Evolutionary conservation across 768 basidiomycete genomes (phyloP), one percentile per base, ranked within the genome.

Genomic region (Hypholoma fasciculare): DNA sequence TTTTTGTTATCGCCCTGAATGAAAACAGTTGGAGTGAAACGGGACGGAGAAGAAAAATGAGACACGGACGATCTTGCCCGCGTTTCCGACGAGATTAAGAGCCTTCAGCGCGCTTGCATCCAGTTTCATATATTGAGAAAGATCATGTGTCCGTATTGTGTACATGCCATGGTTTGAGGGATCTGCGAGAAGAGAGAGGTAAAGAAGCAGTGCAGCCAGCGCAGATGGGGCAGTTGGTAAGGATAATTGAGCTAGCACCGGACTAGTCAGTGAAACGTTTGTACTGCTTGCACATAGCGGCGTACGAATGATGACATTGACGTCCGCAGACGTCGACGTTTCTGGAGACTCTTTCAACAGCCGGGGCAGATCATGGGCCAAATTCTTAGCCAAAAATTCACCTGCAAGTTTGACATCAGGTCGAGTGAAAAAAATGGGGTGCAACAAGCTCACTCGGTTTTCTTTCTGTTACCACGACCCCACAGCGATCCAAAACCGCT

Each of bases 81-180:
- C 83, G 23, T 82, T 78, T 54, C 95, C 93, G 26, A 90, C 84
- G 14, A 98, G 75, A 66, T 94, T 93, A 23, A 99, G 75, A 1
- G 97, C 97, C 51, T 90, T 83, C 16, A 98, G 76, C 0, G 97
- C 96, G 61, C 94, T 96, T 1, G 97, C 94, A 69, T 99, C 97
- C 8, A 98, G 82, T 57, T 88, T 89, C 95, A 99, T 97, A 72
- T 89, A 98, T 67, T 92, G 95, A 1, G 90, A 85, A 0, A 99
- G 78, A 68, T 98, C 95, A 67, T 99, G 96, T 0, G 89, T 91
- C 39, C 82, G 82, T 12, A 99, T 80, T 13, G 81, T 85, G 76
- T 88, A 98, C 56, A 87, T 83, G 19, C 87, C 89, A 61, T 89
- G 86, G 65, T 96, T 94, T 2, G 86, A 79, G 5, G 87, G 74